Percentiles rank a stretch among this genome's conserved stretches.
Evolutionary conservation across 2,329 filamentous ascomycete genomes (phyloP).

Genomic region (Ophiostoma pallidulum): DNA sequence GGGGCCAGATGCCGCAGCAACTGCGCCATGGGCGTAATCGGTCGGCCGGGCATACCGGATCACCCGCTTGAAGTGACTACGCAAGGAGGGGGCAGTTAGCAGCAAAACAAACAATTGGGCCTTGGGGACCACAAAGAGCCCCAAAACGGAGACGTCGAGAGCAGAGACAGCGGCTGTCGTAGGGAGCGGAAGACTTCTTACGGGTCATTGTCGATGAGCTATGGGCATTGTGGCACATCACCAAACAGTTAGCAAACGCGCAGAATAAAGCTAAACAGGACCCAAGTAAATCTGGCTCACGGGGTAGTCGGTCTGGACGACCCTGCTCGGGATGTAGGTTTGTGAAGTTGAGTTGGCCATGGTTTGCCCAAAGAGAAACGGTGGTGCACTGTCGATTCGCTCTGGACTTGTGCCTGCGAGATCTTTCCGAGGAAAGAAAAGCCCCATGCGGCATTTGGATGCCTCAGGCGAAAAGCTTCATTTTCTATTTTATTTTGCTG

Average conservation of each 20-base stretch:
- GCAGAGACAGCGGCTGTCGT: neutral
- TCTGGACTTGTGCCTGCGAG: slow-evolving; percentile 2
- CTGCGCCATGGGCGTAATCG: slow-evolving; percentile 67
- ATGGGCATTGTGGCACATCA: slow-evolving; percentile 17
- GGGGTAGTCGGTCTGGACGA: slow-evolving; percentile 73
- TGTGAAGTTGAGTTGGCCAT: slow-evolving; percentile 31
- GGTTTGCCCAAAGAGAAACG: slow-evolving; percentile 16
- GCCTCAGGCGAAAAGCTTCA: slow-evolving; percentile 13
- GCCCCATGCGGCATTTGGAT: slow-evolving; percentile 3
- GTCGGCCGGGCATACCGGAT: slow-evolving; percentile 74
- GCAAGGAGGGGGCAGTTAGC: slow-evolving; percentile 20
- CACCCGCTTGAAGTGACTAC: slow-evolving; percentile 83
- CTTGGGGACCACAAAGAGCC: no score
- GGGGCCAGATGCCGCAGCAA: slow-evolving; percentile 62
- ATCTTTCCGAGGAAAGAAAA: slow-evolving; percentile 13
- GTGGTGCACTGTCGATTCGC: slow-evolving; percentile 8
- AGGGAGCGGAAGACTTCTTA: slow-evolving; percentile 42
- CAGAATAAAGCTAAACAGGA: slow-evolving; percentile 14
- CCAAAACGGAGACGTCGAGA: neutral
- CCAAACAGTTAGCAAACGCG: slow-evolving; percentile 11
- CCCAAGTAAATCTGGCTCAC: slow-evolving; percentile 52
- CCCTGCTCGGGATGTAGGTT: slow-evolving; percentile 64
- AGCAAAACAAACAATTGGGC: neutral
- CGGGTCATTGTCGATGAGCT: slow-evolving; percentile 99
- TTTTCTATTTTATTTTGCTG: neutral